A percentile compares a stretch with the other conserved stretches of the same genome.
Evolutionary conservation across 768 basidiomycete genomes (phyloP).

Genomic region (Omphalotus guepiniiformis): DNA sequence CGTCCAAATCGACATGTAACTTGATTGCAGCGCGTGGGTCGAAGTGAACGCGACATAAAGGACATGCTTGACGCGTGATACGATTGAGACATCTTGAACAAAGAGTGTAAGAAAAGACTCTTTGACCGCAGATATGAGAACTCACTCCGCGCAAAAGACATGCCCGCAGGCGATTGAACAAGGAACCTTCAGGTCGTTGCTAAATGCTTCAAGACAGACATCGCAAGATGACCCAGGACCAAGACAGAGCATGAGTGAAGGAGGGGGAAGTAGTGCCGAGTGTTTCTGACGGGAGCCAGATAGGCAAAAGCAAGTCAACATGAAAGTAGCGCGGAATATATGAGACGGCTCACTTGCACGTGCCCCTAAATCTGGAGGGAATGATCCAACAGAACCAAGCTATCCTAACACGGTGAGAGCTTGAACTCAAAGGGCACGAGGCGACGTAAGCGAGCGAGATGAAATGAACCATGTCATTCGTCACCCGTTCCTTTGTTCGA

Average conservation of each 20-base stretch:
- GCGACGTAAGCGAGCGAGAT: conserved; percentile 8
- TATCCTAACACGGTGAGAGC: conserved; percentile 2
- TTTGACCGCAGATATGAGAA: conserved; percentile 9
- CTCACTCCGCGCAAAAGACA: conserved; percentile 55
- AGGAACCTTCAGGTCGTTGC: conserved; percentile 47
- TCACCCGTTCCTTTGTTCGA: conserved; percentile 2
- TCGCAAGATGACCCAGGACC: conserved; percentile 67
- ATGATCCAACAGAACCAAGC: background rate
- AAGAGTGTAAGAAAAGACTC: conserved; percentile 4
- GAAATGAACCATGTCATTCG: conserved; percentile 9
- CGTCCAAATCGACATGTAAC: conserved; percentile 58
- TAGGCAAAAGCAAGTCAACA: conserved; percentile 19
- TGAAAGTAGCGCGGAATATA: conserved; percentile 22
- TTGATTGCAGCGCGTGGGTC: conserved; percentile 40
- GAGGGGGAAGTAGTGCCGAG: conserved; percentile 20
- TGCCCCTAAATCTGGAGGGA: conserved; percentile 8
- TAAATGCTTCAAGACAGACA: conserved; percentile 67
- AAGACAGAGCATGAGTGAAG: conserved; percentile 59
- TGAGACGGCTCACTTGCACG: conserved; percentile 13
- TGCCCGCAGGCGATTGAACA: conserved; percentile 70
- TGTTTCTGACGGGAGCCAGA: conserved; percentile 18
- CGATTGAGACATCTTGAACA: conserved; percentile 49
- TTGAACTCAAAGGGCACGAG: conserved; percentile 6
- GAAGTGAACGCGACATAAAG: conserved; percentile 59
- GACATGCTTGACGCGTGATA: conserved; percentile 48